These are phyloP conservation scores for Aspergillus fructus DNA, from an alignment of 2,329 filamentous ascomycete species.

Conservation along the genomic window DNA sequence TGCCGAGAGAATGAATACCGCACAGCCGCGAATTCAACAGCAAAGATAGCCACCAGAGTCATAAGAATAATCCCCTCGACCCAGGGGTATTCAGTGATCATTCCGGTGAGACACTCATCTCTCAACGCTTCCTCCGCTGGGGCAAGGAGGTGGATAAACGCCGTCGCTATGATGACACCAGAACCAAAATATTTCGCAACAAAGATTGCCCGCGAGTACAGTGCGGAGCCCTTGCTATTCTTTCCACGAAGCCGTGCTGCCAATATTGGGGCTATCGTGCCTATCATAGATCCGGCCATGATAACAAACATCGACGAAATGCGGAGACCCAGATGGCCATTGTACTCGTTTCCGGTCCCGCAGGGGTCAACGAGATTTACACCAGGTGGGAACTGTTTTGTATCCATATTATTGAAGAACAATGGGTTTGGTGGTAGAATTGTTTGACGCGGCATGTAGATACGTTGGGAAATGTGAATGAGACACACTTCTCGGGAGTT, in stretches of 20 bases:
- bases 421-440: too few relatives aligned
- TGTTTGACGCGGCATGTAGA: too few relatives aligned
- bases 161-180: conserved; percentile 88
- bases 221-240: conserved; percentile 60
- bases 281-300: conserved; percentile 64
- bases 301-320: conserved; percentile 91
- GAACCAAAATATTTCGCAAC: conserved; percentile 89
- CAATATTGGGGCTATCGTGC: conserved; percentile 73
- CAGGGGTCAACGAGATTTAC: conserved; percentile 44
- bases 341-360: conserved; percentile 62
- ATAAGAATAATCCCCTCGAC: conserved; percentile 81
- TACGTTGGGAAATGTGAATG: too few relatives aligned
- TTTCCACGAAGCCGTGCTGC: conserved; percentile 53
- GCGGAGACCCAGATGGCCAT: conserved; percentile 68
- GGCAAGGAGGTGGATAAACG: conserved; percentile 82
- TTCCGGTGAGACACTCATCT: conserved; percentile 66
- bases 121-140: conserved; percentile 76
- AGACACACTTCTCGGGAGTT: too few relatives aligned
- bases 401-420: too few relatives aligned
- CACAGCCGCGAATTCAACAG: conserved; percentile 80
- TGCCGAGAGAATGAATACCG: conserved; percentile 69
- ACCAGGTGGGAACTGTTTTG: too few relatives aligned
- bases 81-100: conserved; percentile 74
- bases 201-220: conserved; percentile 67
- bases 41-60: conserved; percentile 84